A percentile compares a stretch with the other conserved stretches of the same genome.
These are phyloP conservation scores for Spergularia marina DNA, from an alignment of 148 eudicot species.

Conservation along the genomic window DNA sequence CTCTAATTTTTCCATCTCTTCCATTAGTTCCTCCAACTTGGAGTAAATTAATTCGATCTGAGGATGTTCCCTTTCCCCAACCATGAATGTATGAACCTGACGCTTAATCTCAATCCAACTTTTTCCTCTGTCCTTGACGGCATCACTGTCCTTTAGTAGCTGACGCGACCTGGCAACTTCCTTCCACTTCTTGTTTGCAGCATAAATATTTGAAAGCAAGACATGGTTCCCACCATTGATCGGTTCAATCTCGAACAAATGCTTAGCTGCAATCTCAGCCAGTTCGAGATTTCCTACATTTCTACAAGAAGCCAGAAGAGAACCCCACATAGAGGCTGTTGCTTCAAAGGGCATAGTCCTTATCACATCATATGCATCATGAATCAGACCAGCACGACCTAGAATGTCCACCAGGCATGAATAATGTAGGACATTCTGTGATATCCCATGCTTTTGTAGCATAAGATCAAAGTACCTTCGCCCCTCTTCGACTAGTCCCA, in stretches of 20 bases:
- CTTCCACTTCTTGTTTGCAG: conserved; percentile 59
- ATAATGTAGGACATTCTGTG: conserved; percentile 57
- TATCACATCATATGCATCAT: conserved; percentile 56
- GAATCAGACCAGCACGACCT: conserved; percentile 61
- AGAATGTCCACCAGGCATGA: conserved; percentile 77
- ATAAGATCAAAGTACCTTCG: conserved; percentile 49
- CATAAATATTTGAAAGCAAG: conserved; percentile 69
- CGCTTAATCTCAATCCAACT: conserved; percentile 72
- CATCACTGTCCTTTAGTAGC: conserved; percentile 54
- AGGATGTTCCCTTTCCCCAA: conserved; percentile 61
- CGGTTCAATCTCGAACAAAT: conserved; percentile 71
- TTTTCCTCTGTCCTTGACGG: conserved; percentile 56
- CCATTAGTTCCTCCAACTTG: conserved; percentile 48
- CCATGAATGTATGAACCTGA: conserved; percentile 66
- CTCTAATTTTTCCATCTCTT: conserved; percentile 50
- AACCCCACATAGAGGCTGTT: conserved; percentile 85
- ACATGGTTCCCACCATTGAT: conserved; percentile 69
- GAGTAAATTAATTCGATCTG: conserved; percentile 44
- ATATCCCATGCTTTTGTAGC: conserved; percentile 43
- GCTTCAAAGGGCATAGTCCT: conserved; percentile 66
- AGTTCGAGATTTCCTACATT: conserved; percentile 48
- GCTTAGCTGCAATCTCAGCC: conserved; percentile 71
- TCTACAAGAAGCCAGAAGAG: conserved; percentile 65
- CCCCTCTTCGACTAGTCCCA: conserved; percentile 66
- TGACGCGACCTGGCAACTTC: conserved; percentile 55